These are phyloP conservation scores for Podaxis rugospora DNA, from an alignment of 768 basidiomycete species.

Conservation along the genomic window DNA sequence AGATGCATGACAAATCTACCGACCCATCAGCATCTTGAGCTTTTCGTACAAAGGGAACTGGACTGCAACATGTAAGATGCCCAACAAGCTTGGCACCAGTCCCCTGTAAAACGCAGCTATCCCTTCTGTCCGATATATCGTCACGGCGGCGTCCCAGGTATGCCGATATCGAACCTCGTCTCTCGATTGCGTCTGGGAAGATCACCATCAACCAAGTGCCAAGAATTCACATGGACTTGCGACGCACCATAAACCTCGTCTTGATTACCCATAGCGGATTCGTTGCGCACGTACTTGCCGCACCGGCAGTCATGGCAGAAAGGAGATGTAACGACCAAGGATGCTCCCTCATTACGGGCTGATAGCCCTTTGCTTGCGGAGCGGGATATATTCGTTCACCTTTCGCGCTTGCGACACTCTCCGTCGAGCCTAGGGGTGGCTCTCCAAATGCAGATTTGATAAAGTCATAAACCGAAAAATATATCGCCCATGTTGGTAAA, in stretches of 20 bases:
- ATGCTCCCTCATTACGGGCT: conserved; percentile 74
- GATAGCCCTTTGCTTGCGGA: conserved; percentile 82
- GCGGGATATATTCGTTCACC: conserved; percentile 69
- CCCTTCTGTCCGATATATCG: conserved; percentile 91
- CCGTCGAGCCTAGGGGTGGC: conserved; percentile 39
- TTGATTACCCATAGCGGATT: conserved; percentile 99
- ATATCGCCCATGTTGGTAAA: conserved; percentile 98
- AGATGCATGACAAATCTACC: conserved; percentile 28
- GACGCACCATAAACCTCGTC: conserved; percentile 92
- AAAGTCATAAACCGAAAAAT: conserved; percentile 96
- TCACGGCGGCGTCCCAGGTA: conserved; percentile 83
- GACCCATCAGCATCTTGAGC: conserved; percentile 83
- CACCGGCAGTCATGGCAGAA: conserved; percentile 95
- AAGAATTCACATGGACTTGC: background rate
- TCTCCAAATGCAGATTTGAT: conserved; percentile 84
- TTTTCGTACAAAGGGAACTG: conserved; percentile 97
- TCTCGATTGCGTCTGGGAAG: conserved; percentile 72
- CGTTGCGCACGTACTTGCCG: conserved; percentile 87
- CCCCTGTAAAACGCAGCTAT: conserved; percentile 90
- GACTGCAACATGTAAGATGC: conserved; percentile 92
- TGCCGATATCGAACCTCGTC: conserved; percentile 79
- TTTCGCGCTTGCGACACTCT: conserved; percentile 13
- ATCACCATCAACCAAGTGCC: conserved; percentile 3
- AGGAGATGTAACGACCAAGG: conserved; percentile 86
- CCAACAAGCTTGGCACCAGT: conserved; percentile 86